These are phyloP conservation scores for Aspergillus udagawae DNA, from an alignment of 2,329 filamentous ascomycete species.

Conservation along the genomic window DNA sequence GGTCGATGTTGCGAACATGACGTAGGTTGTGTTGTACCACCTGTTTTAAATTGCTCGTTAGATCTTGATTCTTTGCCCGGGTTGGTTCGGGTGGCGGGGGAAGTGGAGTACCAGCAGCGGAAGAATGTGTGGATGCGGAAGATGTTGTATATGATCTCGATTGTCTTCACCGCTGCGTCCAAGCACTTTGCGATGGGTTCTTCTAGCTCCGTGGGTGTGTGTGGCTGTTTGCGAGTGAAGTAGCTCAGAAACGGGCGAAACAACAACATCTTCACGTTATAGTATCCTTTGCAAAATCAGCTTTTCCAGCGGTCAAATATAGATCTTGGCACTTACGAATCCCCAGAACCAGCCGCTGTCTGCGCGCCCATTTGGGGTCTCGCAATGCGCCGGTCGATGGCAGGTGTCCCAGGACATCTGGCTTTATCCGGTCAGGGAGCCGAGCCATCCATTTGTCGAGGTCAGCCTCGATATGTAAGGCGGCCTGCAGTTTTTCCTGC, in stretches of 20 bases:
- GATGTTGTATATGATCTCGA: constrained; percentile 39
- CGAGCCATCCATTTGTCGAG: constrained; percentile 34
- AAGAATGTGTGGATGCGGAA: constrained; percentile 39
- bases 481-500: constrained; percentile 32
- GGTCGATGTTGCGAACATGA: constrained; percentile 38
- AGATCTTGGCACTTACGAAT: constrained; percentile 28
- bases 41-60: constrained; percentile 13
- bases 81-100: neutral
- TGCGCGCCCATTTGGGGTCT: constrained; percentile 36
- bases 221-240: constrained; percentile 25
- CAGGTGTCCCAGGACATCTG: constrained; percentile 22
- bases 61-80: too few species aligned
- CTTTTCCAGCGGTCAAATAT: too few species aligned
- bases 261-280: constrained; percentile 40
- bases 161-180: constrained; percentile 37
- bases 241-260: constrained; percentile 35
- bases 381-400: constrained; percentile 24
- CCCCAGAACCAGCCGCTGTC: constrained; percentile 37
- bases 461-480: constrained; percentile 34
- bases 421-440: constrained; percentile 30
- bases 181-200: constrained; percentile 35
- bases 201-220: constrained; percentile 24
- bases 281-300: constrained; percentile 26
- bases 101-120: constrained; percentile 34
- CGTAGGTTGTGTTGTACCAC: constrained; percentile 44